Evolutionary conservation across 129 eudicot species (phyloP), one percentile per base, ranked within the genome.

Genomic region (Helianthus tuberosus): DNA sequence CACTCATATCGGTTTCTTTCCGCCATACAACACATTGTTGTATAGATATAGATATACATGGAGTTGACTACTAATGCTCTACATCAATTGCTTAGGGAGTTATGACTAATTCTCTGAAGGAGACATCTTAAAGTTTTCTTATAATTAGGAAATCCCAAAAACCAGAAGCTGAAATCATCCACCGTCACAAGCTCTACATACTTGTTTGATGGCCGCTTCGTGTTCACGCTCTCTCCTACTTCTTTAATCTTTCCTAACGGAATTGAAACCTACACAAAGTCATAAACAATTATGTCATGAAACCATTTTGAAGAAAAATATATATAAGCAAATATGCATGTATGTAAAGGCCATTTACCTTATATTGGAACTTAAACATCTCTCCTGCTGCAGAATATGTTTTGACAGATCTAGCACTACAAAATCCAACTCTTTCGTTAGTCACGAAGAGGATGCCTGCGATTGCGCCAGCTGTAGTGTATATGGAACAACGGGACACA

Each of bases 111-210:
- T 63, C 74, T 72, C 8, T 52, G 67, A 44, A 75, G 73, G 10
- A 81, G 48, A 27, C 36, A 23, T 70, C 62, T 36, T 44, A 68
- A 69, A 7, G 62, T 54, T 64, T 70, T 81, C 59, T 75, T 71
- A 64, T 16, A 69, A 32, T 65, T 68, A 2, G 35, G 3, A 57
- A 75, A 68, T 3, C 84, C 77, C 77, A 69, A 54, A 41, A 75
- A 80, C 87, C 84, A 79, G 71, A 75, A 83, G 59, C 65, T 81
- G 36, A 69, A 83, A 65, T 83, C 71, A 75, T 75, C 84, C 1
- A 74, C 49, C 0, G 85, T 81, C 68, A 71, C 75, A 32, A 71
- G 36, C 38, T 81, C 77, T 23, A 81, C 68, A 44, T 81, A 81
- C 41, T 81, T 75, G 36, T 32, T 68, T 8, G 73, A 68, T 74